Evolutionary conservation across 495 filamentous ascomycete species (phyloP).

Genomic region (Jackrogersella multiformis): DNA sequence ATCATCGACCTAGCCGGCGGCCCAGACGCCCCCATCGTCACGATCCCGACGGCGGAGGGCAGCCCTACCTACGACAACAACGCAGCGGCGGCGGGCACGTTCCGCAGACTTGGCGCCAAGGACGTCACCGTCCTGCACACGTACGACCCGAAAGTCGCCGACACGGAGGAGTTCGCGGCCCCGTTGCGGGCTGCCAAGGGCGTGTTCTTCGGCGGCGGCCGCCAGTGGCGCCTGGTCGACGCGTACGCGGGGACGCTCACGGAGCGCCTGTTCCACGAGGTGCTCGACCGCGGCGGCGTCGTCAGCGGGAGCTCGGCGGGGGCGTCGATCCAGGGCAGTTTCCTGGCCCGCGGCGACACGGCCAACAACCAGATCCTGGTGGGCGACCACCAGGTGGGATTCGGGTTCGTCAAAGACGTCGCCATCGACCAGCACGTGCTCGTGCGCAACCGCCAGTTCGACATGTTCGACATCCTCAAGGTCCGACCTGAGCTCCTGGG

Average conservation of each 20-base stretch:
- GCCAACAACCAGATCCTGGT: slow-evolving; percentile 44
- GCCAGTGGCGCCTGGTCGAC: slow-evolving; percentile 49
- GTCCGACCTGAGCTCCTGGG: slow-evolving; percentile 46
- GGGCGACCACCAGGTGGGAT: slow-evolving; percentile 48
- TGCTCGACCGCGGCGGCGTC: slow-evolving; percentile 46
- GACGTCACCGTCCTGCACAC: slow-evolving; percentile 49
- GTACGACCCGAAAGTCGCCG: slow-evolving; percentile 45
- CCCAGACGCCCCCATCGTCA: slow-evolving; percentile 56
- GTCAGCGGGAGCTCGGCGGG: slow-evolving; percentile 48
- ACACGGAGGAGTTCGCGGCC: slow-evolving; percentile 46
- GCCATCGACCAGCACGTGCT: slow-evolving; percentile 51
- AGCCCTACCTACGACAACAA: slow-evolving; percentile 43
- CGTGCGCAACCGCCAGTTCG: slow-evolving; percentile 46
- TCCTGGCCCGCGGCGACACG: slow-evolving; percentile 48
- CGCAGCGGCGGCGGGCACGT: slow-evolving; percentile 41
- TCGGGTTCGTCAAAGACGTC: slow-evolving; percentile 45
- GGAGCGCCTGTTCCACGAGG: slow-evolving; percentile 43
- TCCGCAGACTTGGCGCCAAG: slow-evolving; percentile 46
- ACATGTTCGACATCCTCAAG: slow-evolving; percentile 50
- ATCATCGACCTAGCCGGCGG: slow-evolving; percentile 56
- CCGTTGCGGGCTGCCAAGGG: slow-evolving; percentile 42
- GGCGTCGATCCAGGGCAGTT: slow-evolving; percentile 49
- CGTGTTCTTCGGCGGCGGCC: slow-evolving; percentile 48
- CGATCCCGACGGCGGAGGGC: slow-evolving; percentile 55
- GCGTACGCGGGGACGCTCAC: slow-evolving; percentile 49